Percentiles rank a stretch among this genome's conserved stretches.
Evolutionary conservation across 352 stramenopile species (phyloP).

Genomic region (Peronospora farinosa): DNA sequence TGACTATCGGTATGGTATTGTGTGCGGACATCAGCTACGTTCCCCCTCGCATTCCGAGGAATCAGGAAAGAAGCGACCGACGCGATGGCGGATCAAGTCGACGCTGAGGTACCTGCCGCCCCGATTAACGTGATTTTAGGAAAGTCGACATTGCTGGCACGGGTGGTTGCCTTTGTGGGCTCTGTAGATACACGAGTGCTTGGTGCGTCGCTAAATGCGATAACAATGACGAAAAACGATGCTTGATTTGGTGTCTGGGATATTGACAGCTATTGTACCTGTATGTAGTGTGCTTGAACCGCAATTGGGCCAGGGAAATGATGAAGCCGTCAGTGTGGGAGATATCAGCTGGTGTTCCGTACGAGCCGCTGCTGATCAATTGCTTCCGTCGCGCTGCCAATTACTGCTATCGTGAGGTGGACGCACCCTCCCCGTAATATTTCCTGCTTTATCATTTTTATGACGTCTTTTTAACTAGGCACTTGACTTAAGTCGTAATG

Average conservation of each 20-base stretch:
- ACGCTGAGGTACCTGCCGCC: constrained; percentile 11
- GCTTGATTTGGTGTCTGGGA: neutral
- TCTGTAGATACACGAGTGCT: constrained; percentile 47
- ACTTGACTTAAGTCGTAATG: constrained; percentile 11
- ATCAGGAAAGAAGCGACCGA: constrained; percentile 23
- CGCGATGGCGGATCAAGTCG: constrained; percentile 27
- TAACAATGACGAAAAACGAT: constrained; percentile 3
- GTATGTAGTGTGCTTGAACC: constrained; percentile 55
- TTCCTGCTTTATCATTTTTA: neutral
- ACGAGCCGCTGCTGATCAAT: constrained; percentile 68
- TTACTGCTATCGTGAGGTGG: constrained; percentile 84
- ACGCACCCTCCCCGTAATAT: constrained; percentile 77
- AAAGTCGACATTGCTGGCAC: constrained; percentile 52
- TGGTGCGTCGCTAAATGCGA: constrained; percentile 28
- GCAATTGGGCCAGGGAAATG: constrained; percentile 69
- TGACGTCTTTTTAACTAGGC: neutral
- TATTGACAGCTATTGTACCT: constrained; percentile 7
- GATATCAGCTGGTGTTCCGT: constrained; percentile 67
- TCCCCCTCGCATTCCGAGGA: constrained; percentile 26
- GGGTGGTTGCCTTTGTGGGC: constrained; percentile 56
- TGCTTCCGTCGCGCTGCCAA: constrained; percentile 79
- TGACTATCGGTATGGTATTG: constrained; percentile 2
- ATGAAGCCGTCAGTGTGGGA: constrained; percentile 82
- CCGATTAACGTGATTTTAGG: constrained; percentile 42
- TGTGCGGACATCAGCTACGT: constrained; percentile 15